Percentiles rank a stretch among this genome's conserved stretches.
Evolutionary conservation across 192 early-diverging fungal species (phyloP).

Genomic region (Entophlyctis luteolus): DNA sequence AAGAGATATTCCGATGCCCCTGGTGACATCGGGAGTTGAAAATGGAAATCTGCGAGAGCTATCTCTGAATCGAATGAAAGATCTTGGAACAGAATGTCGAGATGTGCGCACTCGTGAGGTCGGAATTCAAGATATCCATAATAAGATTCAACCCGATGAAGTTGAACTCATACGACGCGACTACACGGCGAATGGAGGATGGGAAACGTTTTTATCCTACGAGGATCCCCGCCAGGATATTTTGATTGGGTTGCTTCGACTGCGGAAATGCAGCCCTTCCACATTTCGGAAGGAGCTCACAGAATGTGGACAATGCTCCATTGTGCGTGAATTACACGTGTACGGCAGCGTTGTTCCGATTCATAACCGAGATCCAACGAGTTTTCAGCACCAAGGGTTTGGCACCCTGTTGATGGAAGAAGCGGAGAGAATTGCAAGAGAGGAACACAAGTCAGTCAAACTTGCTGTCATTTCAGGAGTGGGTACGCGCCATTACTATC

Average conservation of each 20-base stretch:
- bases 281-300: slow-evolving; percentile 91
- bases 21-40: slow-evolving; percentile 97
- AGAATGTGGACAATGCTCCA: slow-evolving; percentile 66
- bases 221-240: slow-evolving; percentile 97
- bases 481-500: slow-evolving; percentile 96
- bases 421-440: slow-evolving; percentile 94
- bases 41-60: slow-evolving; percentile 95
- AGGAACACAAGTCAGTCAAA: slow-evolving; percentile 94
- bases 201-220: slow-evolving; percentile 99
- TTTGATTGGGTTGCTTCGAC: slow-evolving; percentile 86
- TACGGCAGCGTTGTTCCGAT: slow-evolving; percentile 96
- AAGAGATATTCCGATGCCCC: slow-evolving; percentile 97
- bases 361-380: slow-evolving; percentile 91
- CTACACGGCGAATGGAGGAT: slow-evolving; percentile 95
- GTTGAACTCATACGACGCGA: slow-evolving; percentile 94
- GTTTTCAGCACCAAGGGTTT: slow-evolving; percentile 99
- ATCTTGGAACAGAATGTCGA: slow-evolving; percentile 91
- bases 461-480: slow-evolving; percentile 96
- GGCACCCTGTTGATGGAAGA: slow-evolving; percentile 99
- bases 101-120: slow-evolving; percentile 98
- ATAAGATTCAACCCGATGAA: slow-evolving; percentile 90
- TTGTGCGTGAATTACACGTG: slow-evolving; percentile 96
- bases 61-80: slow-evolving; percentile 91
- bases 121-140: slow-evolving; percentile 96
- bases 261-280: slow-evolving; percentile 88